Evolutionary conservation across 768 basidiomycete species (phyloP), one percentile per base, ranked within the genome.

Genomic region (Mycena chlorophos): DNA sequence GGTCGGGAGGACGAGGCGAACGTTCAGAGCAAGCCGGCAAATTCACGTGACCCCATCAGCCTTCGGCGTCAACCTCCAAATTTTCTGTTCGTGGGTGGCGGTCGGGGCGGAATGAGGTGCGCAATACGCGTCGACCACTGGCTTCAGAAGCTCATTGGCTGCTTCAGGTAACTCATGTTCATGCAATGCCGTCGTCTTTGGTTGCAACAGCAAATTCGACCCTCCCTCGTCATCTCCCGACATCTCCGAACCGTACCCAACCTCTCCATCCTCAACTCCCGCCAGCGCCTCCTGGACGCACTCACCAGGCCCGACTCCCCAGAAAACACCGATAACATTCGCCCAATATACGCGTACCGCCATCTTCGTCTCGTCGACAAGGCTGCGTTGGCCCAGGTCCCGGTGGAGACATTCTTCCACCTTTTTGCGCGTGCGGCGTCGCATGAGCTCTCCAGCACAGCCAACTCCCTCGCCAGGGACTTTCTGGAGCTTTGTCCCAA

Each of bases 121-220:
- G 81, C 13, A 14, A 26, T 20, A 49, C 31, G 37, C 47, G 28
- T 17, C n/a, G 19, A 39, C 23, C 26, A 47, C 43, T 5, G 46
- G 51, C 37, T 23, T 31, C 34, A 43, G n/a, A n/a, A n/a, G n/a
- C 26, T 27, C 23, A 28, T 56, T 42, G 40, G 20, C 27, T 39
- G 51, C 28, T 52, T 42, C 54, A 65, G 86, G 74, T 88, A 78
- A 88, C 84, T 81, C 85, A 88, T 88, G 86, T 86, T 78, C 74
- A 26, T 46, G 27, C 77, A 83, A 82, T 85, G 86, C 79, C 85
- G 83, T 73, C 79, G 73, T 73, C 71, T 78, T 71, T 69, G 80
- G 65, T 72, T 74, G 63, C 75, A 75, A 79, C 73, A 74, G 71
- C 73, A 75, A 67, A 73, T 63, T 67, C 65, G 52, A 72, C 28